Base-by-base conservation (phyloP, 208 protist species). In the Wallacemonas sp. region DNA sequence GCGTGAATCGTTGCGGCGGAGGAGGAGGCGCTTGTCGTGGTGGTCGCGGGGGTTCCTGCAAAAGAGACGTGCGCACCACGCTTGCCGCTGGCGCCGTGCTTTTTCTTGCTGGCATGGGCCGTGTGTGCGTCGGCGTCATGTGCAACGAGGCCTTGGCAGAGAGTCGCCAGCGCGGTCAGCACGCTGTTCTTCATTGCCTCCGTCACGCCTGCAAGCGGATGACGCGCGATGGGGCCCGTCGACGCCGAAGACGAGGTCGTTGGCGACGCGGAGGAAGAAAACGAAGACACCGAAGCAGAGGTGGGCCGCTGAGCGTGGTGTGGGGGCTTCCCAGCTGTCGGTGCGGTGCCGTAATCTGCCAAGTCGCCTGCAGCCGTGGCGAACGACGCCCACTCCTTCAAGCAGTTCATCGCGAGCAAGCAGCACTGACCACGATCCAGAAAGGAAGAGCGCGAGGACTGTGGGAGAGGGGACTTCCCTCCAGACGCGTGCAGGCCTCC, bases 351-450 rank as follows among this genome's bases (percentile, higher is more conserved):
- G 26, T 51, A 51, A 0, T 49, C 41, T 1, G 36, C 41, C 2
- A 67, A n/a, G 26, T 44, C 61, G 4, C 17, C 30, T 24, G 12
- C n/a, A 27, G 49, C 28, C 19, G 51, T 31, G 21, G 61, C 44
- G 61, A 68, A 72, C 14, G 6, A 22, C n/a, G 72, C 61, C 72
- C 66, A 74, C 17, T 79, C 67, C 6, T 44, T 66, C n/a, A 79
- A 6, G 42, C 41, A 70, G 19, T 36, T 60, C 45, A 90, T 31
- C 72, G 74, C 39, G 41, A 72, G 31, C 55, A 55, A 42, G 41
- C 69, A 80, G 62, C 68, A 80, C 44, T 38, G 46, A 1, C 65
- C 62, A 11, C 47, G 68, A 1, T 64, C 46, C 1, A 33, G 47
- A 0, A 61, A 42, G 1, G 63, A 62, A 22, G 55, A 55, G 42